phyloP scores from a whole-genome alignment of 805 yeast species.

The Yamadazyma laniorum region DNA sequence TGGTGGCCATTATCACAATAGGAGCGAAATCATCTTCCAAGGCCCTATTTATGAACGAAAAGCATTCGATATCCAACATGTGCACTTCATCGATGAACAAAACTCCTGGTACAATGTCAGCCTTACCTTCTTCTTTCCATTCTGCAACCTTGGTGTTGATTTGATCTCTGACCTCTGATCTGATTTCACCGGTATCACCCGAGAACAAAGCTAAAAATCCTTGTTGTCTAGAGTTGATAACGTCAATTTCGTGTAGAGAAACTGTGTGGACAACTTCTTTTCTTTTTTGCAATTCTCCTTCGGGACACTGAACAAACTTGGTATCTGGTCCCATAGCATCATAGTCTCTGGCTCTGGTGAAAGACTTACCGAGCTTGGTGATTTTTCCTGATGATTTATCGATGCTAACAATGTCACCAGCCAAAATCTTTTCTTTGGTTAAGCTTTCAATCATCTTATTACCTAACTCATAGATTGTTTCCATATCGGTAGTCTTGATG shows the following conservation, averaged over 20 bases:
- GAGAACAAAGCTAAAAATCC: constrained; percentile 94
- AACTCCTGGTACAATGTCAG: constrained; percentile 97
- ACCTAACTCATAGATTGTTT: constrained; percentile 94
- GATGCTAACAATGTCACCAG: constrained; percentile 95
- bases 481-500: constrained; percentile 97
- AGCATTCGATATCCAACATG: constrained; percentile 96
- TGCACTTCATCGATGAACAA: constrained; percentile 97
- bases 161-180: constrained; percentile 93
- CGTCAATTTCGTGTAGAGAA: constrained; percentile 96
- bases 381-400: constrained; percentile 95
- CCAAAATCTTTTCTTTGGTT: constrained; percentile 90
- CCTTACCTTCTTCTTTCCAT: constrained; percentile 99
- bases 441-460: constrained; percentile 92
- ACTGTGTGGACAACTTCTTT: constrained; percentile 96
- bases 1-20: constrained; percentile 96
- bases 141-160: constrained; percentile 95
- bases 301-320: constrained; percentile 96
- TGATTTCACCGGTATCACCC: constrained; percentile 97
- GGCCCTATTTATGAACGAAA: constrained; percentile 93
- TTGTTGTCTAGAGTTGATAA: constrained; percentile 94
- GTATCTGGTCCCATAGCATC: constrained; percentile 99
- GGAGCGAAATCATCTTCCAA: constrained; percentile 96
- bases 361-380: constrained; percentile 91
- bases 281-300: constrained; percentile 95
- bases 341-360: constrained; percentile 93